Percentiles rank a stretch among this genome's conserved stretches.
Conservation (phyloP, 345 rosid genomes). For the Cardamine occulta region DNA sequence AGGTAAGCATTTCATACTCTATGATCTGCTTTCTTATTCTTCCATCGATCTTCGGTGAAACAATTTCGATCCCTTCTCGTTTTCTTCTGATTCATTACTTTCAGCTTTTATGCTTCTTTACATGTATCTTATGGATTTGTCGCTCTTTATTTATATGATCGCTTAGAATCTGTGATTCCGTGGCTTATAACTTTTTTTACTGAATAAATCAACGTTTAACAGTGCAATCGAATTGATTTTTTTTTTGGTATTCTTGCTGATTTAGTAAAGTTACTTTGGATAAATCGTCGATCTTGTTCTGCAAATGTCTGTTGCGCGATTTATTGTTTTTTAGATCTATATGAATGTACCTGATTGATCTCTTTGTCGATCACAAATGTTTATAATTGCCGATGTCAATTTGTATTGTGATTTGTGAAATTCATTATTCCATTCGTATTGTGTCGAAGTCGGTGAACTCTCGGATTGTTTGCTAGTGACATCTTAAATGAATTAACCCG, state of each 20-base stretch:
- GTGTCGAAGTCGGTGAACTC: not conserved
- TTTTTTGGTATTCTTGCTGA: no score
- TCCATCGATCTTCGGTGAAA: not conserved
- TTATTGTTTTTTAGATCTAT: no score
- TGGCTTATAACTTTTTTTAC: no score
- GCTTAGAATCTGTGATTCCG: no score
- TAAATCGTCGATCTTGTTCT: no score
- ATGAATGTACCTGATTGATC: not conserved
- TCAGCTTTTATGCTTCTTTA: not conserved
- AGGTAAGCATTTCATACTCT: conserved; percentile 15
- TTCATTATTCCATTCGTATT: not conserved
- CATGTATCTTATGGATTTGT: not conserved
- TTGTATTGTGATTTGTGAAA: not conserved
- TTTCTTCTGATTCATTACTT: no score
- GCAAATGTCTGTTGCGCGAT: no score
- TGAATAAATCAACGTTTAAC: no score
- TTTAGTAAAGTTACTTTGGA: no score
- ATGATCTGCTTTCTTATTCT: not conserved
- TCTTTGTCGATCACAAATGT: not conserved
- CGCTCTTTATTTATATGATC: no score
- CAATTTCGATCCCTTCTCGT: not conserved
- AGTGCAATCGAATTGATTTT: no score
- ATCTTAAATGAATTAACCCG: not conserved
- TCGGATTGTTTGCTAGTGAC: not conserved
- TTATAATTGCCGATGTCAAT: not conserved